A percentile compares a stretch with the other conserved stretches of the same genome.
Conservation (phyloP, 73 alveolate genomes). For the Paramecium sexaurelia region DNA sequence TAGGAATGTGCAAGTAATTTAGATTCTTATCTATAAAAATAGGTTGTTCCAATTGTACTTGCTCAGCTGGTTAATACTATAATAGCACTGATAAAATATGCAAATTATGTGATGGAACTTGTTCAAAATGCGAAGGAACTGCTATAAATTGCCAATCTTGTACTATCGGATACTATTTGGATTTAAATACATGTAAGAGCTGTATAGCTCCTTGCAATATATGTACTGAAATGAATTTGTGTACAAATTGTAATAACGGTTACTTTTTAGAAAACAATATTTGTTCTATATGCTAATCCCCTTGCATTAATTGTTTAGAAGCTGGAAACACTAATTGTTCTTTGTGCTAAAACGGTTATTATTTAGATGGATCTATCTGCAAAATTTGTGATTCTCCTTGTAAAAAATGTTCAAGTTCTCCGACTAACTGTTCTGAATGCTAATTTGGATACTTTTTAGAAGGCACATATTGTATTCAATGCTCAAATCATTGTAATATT, state of each 20-base stretch:
- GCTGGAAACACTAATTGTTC: background rate
- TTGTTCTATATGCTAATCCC: background rate
- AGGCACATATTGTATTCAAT: background rate
- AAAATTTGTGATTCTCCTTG: background rate
- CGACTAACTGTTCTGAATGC: background rate
- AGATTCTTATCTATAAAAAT: background rate
- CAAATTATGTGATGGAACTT: background rate
- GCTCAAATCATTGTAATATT: background rate
- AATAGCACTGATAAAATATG: background rate
- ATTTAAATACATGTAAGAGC: background rate
- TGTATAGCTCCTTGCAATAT: slow-evolving; percentile 52
- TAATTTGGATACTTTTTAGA: background rate
- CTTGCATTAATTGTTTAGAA: background rate
- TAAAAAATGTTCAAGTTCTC: background rate
- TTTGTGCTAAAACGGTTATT: background rate
- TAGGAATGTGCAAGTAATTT: background rate
- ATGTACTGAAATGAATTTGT: background rate
- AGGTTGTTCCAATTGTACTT: slow-evolving; percentile 1
- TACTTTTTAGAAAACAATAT: background rate
- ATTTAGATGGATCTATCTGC: background rate
- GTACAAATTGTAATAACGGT: background rate
- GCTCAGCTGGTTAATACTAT: background rate
- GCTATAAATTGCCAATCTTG: background rate
- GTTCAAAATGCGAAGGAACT: background rate
- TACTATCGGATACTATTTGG: slow-evolving; percentile 28